phyloP scores from a whole-genome alignment of 192 early-diverging fungal genomes.

The Funneliformis geosporum region DNA sequence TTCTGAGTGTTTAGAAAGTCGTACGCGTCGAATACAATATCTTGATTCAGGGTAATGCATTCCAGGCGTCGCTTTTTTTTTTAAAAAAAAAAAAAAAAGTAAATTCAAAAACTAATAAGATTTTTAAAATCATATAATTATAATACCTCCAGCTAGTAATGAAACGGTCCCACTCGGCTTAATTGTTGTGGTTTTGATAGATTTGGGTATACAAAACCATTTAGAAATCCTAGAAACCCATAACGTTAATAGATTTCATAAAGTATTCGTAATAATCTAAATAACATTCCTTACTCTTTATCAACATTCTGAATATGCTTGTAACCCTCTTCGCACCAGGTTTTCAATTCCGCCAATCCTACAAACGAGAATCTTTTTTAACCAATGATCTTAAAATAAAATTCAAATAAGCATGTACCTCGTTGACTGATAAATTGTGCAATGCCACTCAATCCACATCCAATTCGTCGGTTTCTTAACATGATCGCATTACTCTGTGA shows the following conservation, averaged over 20 bases:
- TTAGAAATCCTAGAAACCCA: constrained; percentile 35
- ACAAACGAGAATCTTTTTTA: background rate
- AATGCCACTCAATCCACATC: constrained; percentile 47
- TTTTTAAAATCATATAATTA: background rate
- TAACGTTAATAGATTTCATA: background rate
- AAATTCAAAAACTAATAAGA: background rate
- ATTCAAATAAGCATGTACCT: constrained; percentile 25
- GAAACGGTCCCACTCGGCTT: constrained; percentile 53
- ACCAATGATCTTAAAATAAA: background rate
- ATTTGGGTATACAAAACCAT: constrained; percentile 42
- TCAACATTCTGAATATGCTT: constrained; percentile 37
- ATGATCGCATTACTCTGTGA: constrained; percentile 47
- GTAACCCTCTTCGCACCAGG: constrained; percentile 44
- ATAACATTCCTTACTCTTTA: constrained; percentile 5
- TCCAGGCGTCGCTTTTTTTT: constrained; percentile 42
- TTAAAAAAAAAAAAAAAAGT: background rate
- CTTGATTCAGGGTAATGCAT: constrained; percentile 56
- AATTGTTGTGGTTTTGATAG: constrained; percentile 50
- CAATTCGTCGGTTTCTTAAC: constrained; percentile 52
- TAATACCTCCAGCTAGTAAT: constrained; percentile 43
- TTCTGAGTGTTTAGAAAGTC: constrained; percentile 39
- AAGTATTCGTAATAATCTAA: background rate
- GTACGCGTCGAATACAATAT: constrained; percentile 52
- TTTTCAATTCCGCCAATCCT: constrained; percentile 31
- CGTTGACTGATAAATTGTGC: constrained; percentile 48